Conservation (phyloP, 345 rosid genomes). For the Punica granatum region DNA sequence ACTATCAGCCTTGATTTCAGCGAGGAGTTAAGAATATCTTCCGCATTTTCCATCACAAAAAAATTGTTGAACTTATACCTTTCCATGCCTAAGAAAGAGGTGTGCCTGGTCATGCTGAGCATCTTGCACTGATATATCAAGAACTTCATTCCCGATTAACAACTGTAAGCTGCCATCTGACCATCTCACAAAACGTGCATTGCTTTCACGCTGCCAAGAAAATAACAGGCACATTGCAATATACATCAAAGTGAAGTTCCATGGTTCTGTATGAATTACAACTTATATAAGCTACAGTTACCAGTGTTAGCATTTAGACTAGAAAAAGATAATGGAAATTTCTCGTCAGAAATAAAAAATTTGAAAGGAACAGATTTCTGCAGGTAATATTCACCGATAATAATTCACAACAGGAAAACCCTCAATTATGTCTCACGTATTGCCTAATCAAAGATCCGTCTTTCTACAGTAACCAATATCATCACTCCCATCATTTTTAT, state of each 20-base stretch:
- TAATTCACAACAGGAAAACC: too few species aligned
- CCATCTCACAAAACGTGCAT: constrained; percentile 99
- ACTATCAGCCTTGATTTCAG: background rate
- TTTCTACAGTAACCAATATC: background rate
- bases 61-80: constrained; percentile 41
- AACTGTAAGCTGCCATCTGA: constrained; percentile 98
- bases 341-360: too few species aligned
- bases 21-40: background rate
- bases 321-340: too few species aligned
- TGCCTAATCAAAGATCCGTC: too few species aligned
- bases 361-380: too few species aligned
- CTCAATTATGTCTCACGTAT: too few species aligned
- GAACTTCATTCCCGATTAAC: constrained; percentile 94
- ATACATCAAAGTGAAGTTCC: too few species aligned
- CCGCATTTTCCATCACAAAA: background rate
- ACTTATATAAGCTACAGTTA: background rate
- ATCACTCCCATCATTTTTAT: too few species aligned
- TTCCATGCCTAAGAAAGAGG: constrained; percentile 87
- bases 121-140: constrained; percentile 90
- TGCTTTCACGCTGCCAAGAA: constrained; percentile 71
- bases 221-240: constrained; percentile 3
- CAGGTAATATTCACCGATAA: too few species aligned
- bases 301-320: too few species aligned
- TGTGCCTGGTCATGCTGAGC: constrained; percentile 88
- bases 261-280: background rate